Base-by-base conservation (phyloP, 2,329 filamentous ascomycete species). In the Eurotiales sp. region DNA sequence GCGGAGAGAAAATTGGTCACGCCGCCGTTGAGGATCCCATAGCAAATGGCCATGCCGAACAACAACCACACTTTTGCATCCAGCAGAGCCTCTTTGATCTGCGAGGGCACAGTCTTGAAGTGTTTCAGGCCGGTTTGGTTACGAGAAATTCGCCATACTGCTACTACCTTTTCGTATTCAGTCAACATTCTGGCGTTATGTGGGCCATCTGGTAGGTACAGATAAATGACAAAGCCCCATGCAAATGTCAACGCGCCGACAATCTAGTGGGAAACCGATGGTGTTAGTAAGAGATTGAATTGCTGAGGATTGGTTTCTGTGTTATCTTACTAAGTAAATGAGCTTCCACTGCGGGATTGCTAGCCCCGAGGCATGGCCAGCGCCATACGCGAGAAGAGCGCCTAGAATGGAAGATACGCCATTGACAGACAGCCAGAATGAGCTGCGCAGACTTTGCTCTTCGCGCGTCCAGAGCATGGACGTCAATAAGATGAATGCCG, bases 21-120 rank as follows among this genome's bases (percentile, higher is more conserved):
- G 3, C 75, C 72, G n/a, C 76, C 76, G 48, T 79, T 78, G 36
- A 78, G 65, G 3, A 78, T 68, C 8, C 76, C 76, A 40, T 72
- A 72, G 7, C 64, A 65, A 1, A 77, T 65, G 0, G 68, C 74
- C 40, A 74, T 71, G 8, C 71, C 60, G 19, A 68, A 59, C 4
- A 74, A 64, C 27, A 69, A 70, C 43, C 72, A 62, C 0, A 66
- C 63, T 36, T 66, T 66, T 46, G 70, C 44, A 48, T 77, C 74
- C 3, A 68, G 53, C 0, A 71, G 17, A 0, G 71, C 70, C 55
- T 77, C 74, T 4, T 69, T 43, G 0, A 70, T 69, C 45, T 71
- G 68, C 8, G 55, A 53, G 5, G 61, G 59, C 37, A 69, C 64
- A 48, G 72, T 61, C 22, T 66, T 57, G 21, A 61, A 57, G 29